These are phyloP conservation scores for Aegilops bicornis DNA, from an alignment of 176 grass and related monocot genomes.

Conservation along the genomic window DNA sequence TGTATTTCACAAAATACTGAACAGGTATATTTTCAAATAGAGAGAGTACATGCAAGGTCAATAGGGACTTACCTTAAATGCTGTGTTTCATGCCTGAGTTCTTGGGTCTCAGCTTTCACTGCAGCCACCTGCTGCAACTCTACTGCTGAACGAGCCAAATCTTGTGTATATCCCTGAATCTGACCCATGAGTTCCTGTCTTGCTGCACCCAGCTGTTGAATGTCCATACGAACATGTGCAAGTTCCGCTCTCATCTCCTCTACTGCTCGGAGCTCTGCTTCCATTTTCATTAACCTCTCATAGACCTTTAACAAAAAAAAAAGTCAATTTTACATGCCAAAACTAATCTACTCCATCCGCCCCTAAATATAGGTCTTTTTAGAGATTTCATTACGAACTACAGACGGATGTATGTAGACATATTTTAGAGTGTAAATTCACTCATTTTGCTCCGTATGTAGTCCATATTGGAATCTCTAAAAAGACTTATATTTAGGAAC, in stretches of 20 bases:
- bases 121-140: conserved; percentile 69
- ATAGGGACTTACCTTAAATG: conserved; percentile 59
- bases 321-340: conserved; percentile 1
- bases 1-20: not conserved
- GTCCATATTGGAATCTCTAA: too few species aligned
- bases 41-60: not conserved
- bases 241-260: conserved; percentile 61
- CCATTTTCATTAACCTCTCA: conserved; percentile 72
- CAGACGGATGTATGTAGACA: too few species aligned
- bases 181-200: conserved; percentile 72
- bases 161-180: conserved; percentile 62
- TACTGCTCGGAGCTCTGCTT: conserved; percentile 43
- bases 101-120: conserved; percentile 71
- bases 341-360: not conserved
- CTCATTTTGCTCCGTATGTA: too few species aligned
- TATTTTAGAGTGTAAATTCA: too few species aligned
- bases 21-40: not conserved
- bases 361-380: too few species aligned
- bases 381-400: too few species aligned
- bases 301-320: conserved; percentile 47
- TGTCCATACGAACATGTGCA: conserved; percentile 53
- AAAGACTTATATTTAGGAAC: too few species aligned
- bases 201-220: conserved; percentile 58
- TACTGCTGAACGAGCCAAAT: conserved; percentile 52
- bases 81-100: conserved; percentile 66